Evolutionary conservation across 257 asterid species (phyloP).

Genomic region (Solanum sejunctum): DNA sequence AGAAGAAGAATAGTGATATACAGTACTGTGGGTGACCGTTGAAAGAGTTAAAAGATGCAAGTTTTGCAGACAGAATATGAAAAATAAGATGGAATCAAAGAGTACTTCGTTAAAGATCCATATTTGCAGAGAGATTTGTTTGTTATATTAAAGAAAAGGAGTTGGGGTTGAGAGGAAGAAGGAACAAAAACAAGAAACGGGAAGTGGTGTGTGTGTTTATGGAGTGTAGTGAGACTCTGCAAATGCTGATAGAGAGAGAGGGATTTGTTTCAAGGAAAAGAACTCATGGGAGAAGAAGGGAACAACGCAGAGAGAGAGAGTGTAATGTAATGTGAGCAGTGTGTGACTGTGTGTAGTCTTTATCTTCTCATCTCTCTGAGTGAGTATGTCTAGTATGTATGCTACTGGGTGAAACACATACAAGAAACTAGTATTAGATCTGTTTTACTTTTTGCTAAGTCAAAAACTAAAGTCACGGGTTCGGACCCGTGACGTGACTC

Average conservation of each 20-base stretch:
- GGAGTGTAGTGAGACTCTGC: background rate
- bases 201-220: background rate
- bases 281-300: constrained; percentile 4
- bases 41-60: background rate
- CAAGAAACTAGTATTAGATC: background rate
- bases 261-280: background rate
- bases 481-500: background rate
- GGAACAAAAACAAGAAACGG: background rate
- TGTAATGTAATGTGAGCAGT: constrained; percentile 2
- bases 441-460: background rate
- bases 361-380: background rate
- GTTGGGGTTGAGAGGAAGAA: background rate
- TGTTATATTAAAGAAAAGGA: background rate
- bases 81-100: background rate
- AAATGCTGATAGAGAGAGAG: constrained; percentile 1
- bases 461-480: background rate
- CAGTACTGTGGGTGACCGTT: background rate
- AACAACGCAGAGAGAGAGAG: background rate
- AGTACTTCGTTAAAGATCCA: background rate
- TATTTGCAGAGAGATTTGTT: background rate
- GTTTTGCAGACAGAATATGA: background rate
- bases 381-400: background rate
- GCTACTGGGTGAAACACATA: background rate
- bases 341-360: constrained; percentile 4
- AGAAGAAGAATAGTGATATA: background rate